Evolutionary conservation across 2,329 filamentous ascomycete genomes (phyloP).

Genomic region (Magnaporthales sp.): DNA sequence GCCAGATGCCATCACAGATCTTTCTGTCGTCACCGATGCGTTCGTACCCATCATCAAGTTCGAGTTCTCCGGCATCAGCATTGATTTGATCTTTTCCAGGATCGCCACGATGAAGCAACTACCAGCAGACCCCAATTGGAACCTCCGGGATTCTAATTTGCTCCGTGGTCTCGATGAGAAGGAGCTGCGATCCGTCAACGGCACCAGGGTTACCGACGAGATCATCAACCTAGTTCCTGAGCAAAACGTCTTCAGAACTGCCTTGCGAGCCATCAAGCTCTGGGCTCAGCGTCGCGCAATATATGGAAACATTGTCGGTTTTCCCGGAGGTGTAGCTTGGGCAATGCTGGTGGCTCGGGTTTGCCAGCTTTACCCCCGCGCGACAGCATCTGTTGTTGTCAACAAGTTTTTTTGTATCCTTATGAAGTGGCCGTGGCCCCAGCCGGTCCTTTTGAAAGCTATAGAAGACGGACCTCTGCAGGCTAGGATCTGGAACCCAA

Average conservation of each 20-base stretch:
- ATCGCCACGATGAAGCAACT: slow-evolving; percentile 63
- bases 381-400: slow-evolving; percentile 79
- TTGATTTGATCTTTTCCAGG: slow-evolving; percentile 85
- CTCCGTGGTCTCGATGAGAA: slow-evolving; percentile 79
- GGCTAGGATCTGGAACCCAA: slow-evolving; percentile 90
- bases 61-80: slow-evolving; percentile 81
- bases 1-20: slow-evolving; percentile 70
- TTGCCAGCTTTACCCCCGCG: slow-evolving; percentile 92
- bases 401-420: slow-evolving; percentile 93
- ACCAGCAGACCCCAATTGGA: slow-evolving; percentile 56
- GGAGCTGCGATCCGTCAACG: slow-evolving; percentile 84
- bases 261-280: slow-evolving; percentile 85
- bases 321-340: slow-evolving; percentile 94
- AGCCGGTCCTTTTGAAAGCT: slow-evolving; percentile 81
- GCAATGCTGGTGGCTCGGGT: slow-evolving; percentile 94
- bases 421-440: slow-evolving; percentile 85
- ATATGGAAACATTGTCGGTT: slow-evolving; percentile 94
- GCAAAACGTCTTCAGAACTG: slow-evolving; percentile 79
- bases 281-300: slow-evolving; percentile 92
- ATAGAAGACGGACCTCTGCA: slow-evolving; percentile 76
- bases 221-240: slow-evolving; percentile 86
- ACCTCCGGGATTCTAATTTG: slow-evolving; percentile 74
- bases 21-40: slow-evolving; percentile 79
- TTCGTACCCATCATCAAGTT: slow-evolving; percentile 98
- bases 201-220: slow-evolving; percentile 88